phyloP scores from a whole-genome alignment of 352 stramenopile species.

The Plasmopara halstedii region DNA sequence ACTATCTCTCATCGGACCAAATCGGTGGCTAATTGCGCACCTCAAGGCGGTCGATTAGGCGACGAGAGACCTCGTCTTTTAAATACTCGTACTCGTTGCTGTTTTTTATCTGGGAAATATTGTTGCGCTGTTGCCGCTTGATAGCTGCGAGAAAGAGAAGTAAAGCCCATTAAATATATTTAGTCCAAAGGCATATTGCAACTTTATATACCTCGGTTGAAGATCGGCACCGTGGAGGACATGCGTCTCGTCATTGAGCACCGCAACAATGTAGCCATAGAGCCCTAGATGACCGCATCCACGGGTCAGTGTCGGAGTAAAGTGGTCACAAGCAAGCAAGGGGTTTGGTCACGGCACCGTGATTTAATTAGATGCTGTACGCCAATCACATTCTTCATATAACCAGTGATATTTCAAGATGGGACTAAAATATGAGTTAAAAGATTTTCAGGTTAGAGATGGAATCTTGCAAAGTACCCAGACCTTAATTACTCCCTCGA shows the following conservation, averaged over 20 bases:
- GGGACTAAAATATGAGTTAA: too few relatives aligned
- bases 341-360: too few relatives aligned
- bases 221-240: slow-evolving; percentile 49
- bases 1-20: neutral
- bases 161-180: neutral
- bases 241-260: slow-evolving; percentile 18
- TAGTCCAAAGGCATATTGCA: neutral
- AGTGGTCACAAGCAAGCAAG: too few relatives aligned
- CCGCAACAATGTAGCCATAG: slow-evolving; percentile 10
- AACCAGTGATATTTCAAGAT: too few relatives aligned
- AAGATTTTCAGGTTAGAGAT: too few relatives aligned
- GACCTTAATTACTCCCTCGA: too few relatives aligned
- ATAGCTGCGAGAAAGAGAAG: slow-evolving; percentile 25
- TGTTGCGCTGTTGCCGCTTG: slow-evolving; percentile 81
- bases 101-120: slow-evolving; percentile 46
- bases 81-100: slow-evolving; percentile 79
- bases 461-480: too few relatives aligned
- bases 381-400: too few relatives aligned
- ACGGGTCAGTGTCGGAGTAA: too few relatives aligned
- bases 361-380: too few relatives aligned
- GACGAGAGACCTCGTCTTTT: slow-evolving; percentile 78
- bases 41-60: slow-evolving; percentile 74
- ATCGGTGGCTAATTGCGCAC: slow-evolving; percentile 13
- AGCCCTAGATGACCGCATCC: too few relatives aligned
- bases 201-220: slow-evolving; percentile 42